Evolutionary conservation across 2,329 filamentous ascomycete genomes (phyloP).

Genomic region (Chrysoporthe deuterocubensis): DNA sequence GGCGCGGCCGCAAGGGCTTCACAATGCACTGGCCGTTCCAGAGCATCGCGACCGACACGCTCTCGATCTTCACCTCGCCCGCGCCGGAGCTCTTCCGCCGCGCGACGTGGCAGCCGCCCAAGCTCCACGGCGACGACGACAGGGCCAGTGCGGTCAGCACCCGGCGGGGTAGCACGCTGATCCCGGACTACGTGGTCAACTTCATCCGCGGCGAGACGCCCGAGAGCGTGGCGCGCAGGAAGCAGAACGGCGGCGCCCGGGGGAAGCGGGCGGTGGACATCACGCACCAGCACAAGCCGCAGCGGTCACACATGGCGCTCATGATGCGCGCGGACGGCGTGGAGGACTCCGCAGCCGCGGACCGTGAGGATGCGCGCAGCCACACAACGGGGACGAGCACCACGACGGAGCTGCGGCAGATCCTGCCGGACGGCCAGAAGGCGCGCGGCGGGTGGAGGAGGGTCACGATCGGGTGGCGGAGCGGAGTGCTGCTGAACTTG

Average conservation of each 20-base stretch:
- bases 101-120: slow-evolving; percentile 35
- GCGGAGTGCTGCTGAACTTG: slow-evolving; percentile 50
- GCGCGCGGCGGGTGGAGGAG: slow-evolving; percentile 26
- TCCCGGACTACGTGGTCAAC: slow-evolving; percentile 60
- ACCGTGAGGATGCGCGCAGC: slow-evolving; percentile 12
- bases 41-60: slow-evolving; percentile 36
- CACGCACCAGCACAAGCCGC: slow-evolving; percentile 34
- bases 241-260: slow-evolving; percentile 40
- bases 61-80: slow-evolving; percentile 30
- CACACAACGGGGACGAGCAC: slow-evolving; percentile 25
- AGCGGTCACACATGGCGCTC: slow-evolving; percentile 43
- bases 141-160: slow-evolving; percentile 27
- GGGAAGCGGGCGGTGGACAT: slow-evolving; percentile 40
- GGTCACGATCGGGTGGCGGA: slow-evolving; percentile 51
- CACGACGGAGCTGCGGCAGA: slow-evolving; percentile 29
- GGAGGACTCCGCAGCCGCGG: background rate
- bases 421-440: slow-evolving; percentile 25
- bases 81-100: slow-evolving; percentile 25
- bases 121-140: slow-evolving; percentile 11
- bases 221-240: slow-evolving; percentile 53
- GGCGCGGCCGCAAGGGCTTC: slow-evolving; percentile 25
- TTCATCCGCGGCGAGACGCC: slow-evolving; percentile 61
- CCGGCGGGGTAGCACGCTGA: slow-evolving; percentile 45
- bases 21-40: slow-evolving; percentile 42
- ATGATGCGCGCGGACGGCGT: slow-evolving; percentile 35